Conservation (phyloP, 805 yeast genomes). For the Cyberlindnera mycetangii region DNA sequence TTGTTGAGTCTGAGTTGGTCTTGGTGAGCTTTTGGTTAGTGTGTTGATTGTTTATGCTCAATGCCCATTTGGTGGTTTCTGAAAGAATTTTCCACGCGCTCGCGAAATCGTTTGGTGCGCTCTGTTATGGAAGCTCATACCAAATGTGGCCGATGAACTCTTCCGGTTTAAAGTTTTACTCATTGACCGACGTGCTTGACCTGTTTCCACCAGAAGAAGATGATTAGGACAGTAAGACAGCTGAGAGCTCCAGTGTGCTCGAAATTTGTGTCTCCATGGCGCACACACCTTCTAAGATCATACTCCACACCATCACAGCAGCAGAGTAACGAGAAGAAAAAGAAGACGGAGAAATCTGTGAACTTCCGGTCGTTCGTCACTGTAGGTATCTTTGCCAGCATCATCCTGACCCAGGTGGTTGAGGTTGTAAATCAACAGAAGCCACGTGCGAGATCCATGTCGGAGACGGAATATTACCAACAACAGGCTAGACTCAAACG, state of each 20-base stretch:
- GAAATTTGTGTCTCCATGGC: not conserved
- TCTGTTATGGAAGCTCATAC: too few species aligned
- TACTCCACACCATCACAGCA: slow-evolving; percentile 7
- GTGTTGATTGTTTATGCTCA: not conserved
- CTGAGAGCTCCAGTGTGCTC: not conserved
- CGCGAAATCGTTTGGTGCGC: slow-evolving; percentile 1
- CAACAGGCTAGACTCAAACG: slow-evolving; percentile 49
- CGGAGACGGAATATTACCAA: slow-evolving; percentile 41
- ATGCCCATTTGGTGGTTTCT: not conserved
- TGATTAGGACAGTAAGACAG: too few species aligned
- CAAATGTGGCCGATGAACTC: not conserved
- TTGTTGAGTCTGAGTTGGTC: not conserved
- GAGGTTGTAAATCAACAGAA: slow-evolving; percentile 35
- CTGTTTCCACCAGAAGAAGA: too few species aligned
- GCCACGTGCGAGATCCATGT: slow-evolving; percentile 30
- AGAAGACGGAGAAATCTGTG: slow-evolving; percentile 30
- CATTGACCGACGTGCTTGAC: too few species aligned
- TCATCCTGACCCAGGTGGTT: slow-evolving; percentile 38
- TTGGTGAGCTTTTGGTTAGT: not conserved
- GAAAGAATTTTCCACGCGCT: slow-evolving; percentile 9
- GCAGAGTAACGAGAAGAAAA: slow-evolving; percentile 3
- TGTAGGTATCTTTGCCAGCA: slow-evolving; percentile 44
- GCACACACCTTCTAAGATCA: slow-evolving; percentile 2
- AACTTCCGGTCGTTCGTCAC: slow-evolving; percentile 39
- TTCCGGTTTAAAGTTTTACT: too few species aligned